Evolutionary conservation across 108 stramenopile species (phyloP), one percentile per base, ranked within the genome.

Genomic region (Cyclotella baltica): DNA sequence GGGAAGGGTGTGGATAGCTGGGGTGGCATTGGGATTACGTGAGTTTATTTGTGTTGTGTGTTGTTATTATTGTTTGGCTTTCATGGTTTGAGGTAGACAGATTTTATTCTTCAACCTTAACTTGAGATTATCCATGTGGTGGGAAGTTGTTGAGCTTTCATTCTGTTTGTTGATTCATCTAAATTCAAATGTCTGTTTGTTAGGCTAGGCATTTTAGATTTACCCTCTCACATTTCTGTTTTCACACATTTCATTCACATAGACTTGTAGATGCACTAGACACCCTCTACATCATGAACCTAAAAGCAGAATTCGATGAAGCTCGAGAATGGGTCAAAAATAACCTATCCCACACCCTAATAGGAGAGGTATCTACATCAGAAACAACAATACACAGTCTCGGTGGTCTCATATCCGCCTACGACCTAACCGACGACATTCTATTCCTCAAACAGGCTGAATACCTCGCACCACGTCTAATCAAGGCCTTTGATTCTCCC

Each of bases 351-450:
- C 78, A 93, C 71, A 85, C 87, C 33, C 43, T 67, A 8, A 76
- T 89, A 20, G 62, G 84, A 25, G 53, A 61, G 30, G 98, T 98
- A 4, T 94, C 91, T 33, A 89, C 94, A 51, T 99, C 98, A 84
- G 99, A 99, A 87, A 98, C 97, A 13, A 99, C 97, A 22, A 99
- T 98, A 82, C 94, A 98, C 5, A 93, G 84, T 61, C 84, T 99
- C 20, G 99, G 98, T 4, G 99, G 99, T 29, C 84, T 99, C 53
- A 77, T 99, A 22, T 73, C 93, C 11, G 99, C 99, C 0, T 98
- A 98, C 76, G 96, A 93, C 76, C 88, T 87, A 67, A 88, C 85
- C 31, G 67, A 76, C 25, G 95, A 96, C 65, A 62, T 83, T 28
- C 84, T 74, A 25, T 92, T 96, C 58, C 75, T 93, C 33, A 88